A percentile compares a stretch with the other conserved stretches of the same genome.
Conservation (phyloP, 176 grass and related monocot genomes). For the Ensete ventricosum region DNA sequence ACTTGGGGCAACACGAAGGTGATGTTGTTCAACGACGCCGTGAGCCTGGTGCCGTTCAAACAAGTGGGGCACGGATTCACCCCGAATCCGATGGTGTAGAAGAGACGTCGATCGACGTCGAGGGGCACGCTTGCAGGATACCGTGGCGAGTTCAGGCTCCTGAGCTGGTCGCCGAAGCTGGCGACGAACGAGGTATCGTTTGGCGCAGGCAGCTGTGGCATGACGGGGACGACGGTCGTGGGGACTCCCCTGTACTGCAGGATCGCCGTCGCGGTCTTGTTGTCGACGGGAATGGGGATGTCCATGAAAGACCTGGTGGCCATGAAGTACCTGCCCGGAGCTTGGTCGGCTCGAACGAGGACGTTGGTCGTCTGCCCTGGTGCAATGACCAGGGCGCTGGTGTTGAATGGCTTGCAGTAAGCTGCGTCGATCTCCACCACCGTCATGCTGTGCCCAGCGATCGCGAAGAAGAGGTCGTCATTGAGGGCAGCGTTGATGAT, state of each 20-base stretch:
- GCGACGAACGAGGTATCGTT: slow-evolving; percentile 32
- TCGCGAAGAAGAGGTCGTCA: slow-evolving; percentile 56
- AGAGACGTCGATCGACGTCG: slow-evolving; percentile 36
- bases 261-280: slow-evolving; percentile 45
- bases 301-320: slow-evolving; percentile 33
- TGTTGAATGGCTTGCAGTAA: slow-evolving; percentile 46
- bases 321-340: slow-evolving; percentile 43
- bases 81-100: slow-evolving; percentile 43
- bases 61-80: slow-evolving; percentile 43
- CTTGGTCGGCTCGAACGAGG: slow-evolving; percentile 37
- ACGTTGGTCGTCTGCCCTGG: slow-evolving; percentile 59
- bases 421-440: slow-evolving; percentile 59
- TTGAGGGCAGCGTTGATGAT: slow-evolving; percentile 64
- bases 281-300: slow-evolving; percentile 33
- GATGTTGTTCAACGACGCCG: slow-evolving; percentile 60
- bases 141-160: slow-evolving; percentile 36
- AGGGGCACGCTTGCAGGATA: slow-evolving; percentile 33
- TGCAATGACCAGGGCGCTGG: slow-evolving; percentile 26
- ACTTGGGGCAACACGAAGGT: slow-evolving; percentile 47
- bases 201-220: slow-evolving; percentile 22
- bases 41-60: slow-evolving; percentile 29
- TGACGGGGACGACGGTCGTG: slow-evolving; percentile 11
- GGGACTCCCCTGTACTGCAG: slow-evolving; percentile 50
- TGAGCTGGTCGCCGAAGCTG: slow-evolving; percentile 33
- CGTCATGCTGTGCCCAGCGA: slow-evolving; percentile 53